phyloP scores from a whole-genome alignment of 352 stramenopile species.

The Phytophthora foliorum region DNA sequence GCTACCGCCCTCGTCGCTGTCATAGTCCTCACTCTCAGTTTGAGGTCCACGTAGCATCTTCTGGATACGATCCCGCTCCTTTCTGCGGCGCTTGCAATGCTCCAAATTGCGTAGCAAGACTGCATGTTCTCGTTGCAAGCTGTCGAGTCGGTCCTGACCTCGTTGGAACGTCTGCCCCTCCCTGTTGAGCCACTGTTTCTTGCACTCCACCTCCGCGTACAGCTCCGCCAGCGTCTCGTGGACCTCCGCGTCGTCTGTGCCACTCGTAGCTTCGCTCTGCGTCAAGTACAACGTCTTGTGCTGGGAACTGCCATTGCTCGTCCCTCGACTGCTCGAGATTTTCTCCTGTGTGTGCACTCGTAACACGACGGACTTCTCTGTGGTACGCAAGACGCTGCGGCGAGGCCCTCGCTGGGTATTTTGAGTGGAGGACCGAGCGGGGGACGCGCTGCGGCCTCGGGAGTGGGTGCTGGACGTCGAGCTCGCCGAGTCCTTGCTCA shows the following conservation, averaged over 20 bases:
- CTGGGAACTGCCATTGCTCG: slow-evolving; percentile 14
- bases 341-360: slow-evolving; percentile 40
- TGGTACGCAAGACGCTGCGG: slow-evolving; percentile 29
- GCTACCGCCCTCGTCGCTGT: slow-evolving; percentile 19
- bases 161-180: slow-evolving; percentile 45
- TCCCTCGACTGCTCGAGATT: slow-evolving; percentile 7
- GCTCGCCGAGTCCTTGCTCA: slow-evolving; percentile 32
- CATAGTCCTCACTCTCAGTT: slow-evolving; percentile 12
- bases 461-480: slow-evolving; percentile 32
- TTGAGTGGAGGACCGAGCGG: slow-evolving; percentile 20
- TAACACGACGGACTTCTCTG: slow-evolving; percentile 46
- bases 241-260: slow-evolving; percentile 34
- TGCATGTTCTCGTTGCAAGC: slow-evolving; percentile 51
- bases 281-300: slow-evolving; percentile 14
- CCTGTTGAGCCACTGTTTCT: slow-evolving; percentile 45
- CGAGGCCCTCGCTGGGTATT: neutral
- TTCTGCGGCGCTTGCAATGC: slow-evolving; percentile 46
- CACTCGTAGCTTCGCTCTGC: neutral
- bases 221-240: slow-evolving; percentile 45
- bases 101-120: slow-evolving; percentile 48
- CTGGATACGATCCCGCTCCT: slow-evolving; percentile 45
- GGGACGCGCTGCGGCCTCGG: slow-evolving; percentile 10
- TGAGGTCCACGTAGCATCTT: slow-evolving; percentile 39
- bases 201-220: slow-evolving; percentile 36
- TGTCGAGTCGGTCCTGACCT: slow-evolving; percentile 38